Conservation (phyloP, 176 grass and related monocot species). For the Aegilops tauschii region DNA sequence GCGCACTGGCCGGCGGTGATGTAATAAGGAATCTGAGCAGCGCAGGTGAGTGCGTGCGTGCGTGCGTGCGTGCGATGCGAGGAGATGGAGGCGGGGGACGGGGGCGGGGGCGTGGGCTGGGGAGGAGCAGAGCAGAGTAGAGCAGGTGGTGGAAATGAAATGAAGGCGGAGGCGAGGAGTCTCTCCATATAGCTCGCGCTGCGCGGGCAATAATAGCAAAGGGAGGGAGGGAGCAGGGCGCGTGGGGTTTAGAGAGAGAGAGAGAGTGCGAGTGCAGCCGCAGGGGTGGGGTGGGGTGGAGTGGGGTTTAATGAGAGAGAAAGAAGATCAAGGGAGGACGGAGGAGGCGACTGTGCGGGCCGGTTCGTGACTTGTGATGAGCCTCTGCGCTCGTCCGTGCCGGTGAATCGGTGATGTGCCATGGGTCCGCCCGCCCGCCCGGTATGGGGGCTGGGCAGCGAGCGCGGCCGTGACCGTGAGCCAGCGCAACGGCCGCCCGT, state of each 20-base stretch:
- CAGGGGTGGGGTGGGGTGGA: neutral
- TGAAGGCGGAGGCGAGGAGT: constrained; percentile 19
- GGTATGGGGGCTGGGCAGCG: neutral
- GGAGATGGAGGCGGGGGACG: neutral
- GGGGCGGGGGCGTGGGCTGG: neutral
- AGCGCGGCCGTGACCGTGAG: too few species aligned
- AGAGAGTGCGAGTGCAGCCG: neutral
- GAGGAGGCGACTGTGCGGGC: neutral
- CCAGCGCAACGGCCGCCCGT: too few species aligned
- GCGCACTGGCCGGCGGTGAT: neutral
- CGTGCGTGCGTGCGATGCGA: constrained; percentile 12
- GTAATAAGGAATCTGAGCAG: neutral
- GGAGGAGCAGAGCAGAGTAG: neutral
- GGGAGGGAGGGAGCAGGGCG: neutral
- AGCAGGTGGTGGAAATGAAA: constrained; percentile 14
- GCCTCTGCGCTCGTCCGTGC: neutral
- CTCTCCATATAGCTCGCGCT: constrained; percentile 41
- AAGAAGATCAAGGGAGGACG: neutral
- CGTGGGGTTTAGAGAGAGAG: constrained; percentile 21
- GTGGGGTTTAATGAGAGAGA: constrained; percentile 37
- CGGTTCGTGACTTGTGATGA: neutral
- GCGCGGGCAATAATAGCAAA: constrained; percentile 56
- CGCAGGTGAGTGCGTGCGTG: constrained; percentile 7
- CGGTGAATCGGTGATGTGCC: neutral
- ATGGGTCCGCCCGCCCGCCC: neutral